Evolutionary conservation across 129 eudicot genomes (phyloP), one percentile per base, ranked within the genome.

Genomic region (Flaveria brownii): DNA sequence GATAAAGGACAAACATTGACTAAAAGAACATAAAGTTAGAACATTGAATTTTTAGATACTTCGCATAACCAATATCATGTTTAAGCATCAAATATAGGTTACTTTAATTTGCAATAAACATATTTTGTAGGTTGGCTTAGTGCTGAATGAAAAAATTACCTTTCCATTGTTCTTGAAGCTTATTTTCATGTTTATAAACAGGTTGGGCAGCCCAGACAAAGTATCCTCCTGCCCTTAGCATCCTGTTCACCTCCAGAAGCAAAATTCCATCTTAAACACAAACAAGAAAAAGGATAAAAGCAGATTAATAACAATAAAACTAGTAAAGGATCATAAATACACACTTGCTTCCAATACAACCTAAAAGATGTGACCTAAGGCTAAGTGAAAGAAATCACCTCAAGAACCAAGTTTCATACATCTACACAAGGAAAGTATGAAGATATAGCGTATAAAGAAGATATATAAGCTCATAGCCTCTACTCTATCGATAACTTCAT

Each of bases 201-300:
- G 97, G 91, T 50, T 85, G 89, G 77, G 93, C 93, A 8, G 90
- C 96, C 97, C 93, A 92, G 7, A 82, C 85, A 75, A 92, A 89
- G 80, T 89, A 89, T 78, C 97, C 96, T 72, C 97, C 96, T 11
- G 83, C 97, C 85, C 97, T 83, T 57, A 92, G 87, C 82, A 92
- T 77, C 87, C 97, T 84, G 82, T 92, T 86, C 70, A 84, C 93
- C 96, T 92, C 97, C 75, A 92, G 87, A 77, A 92, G 96, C 83
- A 87, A 85, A 86, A 92, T 84, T 68, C 97, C 97, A 87, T 84
- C 97, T 92, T 78, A 75, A 79, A 76, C 76, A 84, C 69, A 82
- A 69, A 22, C 17, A 23, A 72, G 61, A 26, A 62, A 71, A 70
- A 39, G 5, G 50, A 57, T 33, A 46, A 50, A 57, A 63, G 46